Conservation (phyloP, 345 rosid species). For the Draba incana region DNA sequence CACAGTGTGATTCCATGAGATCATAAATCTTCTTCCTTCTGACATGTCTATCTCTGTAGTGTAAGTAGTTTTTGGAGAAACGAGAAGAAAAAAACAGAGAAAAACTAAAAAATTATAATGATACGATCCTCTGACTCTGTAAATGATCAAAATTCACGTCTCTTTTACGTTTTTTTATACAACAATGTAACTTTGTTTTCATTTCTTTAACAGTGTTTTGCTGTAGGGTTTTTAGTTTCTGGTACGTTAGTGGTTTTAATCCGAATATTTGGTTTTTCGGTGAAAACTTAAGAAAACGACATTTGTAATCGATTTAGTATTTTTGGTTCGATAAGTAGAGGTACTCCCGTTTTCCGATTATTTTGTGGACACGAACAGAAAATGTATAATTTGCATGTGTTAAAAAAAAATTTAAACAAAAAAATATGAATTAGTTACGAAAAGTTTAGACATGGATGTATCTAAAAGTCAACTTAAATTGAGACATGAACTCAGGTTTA, state of each 20-base stretch:
- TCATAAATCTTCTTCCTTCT: conserved; percentile 11
- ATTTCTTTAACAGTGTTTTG: conserved; percentile 15
- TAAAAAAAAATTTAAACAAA: too few species aligned
- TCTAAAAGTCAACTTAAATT: too few species aligned
- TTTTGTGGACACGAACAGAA: too few species aligned
- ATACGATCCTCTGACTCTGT: conserved; percentile 44
- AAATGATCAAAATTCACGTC: conserved; percentile 37
- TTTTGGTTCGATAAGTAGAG: too few species aligned
- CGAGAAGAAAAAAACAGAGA: conserved; percentile 8
- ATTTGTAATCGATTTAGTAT: too few species aligned
- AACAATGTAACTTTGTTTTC: conserved; percentile 37
- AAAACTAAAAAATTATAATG: conserved; percentile 21
- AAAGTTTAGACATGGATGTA: too few species aligned
- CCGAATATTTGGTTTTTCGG: background rate
- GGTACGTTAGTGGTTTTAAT: background rate
- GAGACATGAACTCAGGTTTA: too few species aligned
- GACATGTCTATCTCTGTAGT: conserved; percentile 40
- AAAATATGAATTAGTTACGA: too few species aligned
- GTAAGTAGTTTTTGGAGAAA: conserved; percentile 47
- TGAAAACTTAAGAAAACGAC: too few species aligned
- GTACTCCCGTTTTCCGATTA: too few species aligned
- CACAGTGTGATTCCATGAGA: conserved; percentile 15
- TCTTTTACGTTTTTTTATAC: conserved; percentile 28
- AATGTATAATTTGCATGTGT: too few species aligned
- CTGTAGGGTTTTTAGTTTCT: background rate